These are phyloP conservation scores for Camelina laxa DNA, from an alignment of 345 rosid species.

Conservation along the genomic window DNA sequence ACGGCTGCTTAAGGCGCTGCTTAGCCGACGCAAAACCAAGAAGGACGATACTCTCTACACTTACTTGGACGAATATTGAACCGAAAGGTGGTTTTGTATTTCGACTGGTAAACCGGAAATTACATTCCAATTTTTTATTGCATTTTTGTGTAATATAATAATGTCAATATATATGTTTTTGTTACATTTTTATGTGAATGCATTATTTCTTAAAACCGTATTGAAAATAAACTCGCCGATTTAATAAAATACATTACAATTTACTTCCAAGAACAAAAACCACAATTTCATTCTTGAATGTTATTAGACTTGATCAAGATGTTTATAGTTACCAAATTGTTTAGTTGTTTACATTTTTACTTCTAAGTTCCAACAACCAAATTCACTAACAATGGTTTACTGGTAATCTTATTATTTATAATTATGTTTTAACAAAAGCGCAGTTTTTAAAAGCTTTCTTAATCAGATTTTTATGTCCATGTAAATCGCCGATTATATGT, in stretches of 20 bases:
- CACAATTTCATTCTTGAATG: not conserved
- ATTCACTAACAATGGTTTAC: no score
- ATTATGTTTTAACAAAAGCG: no score
- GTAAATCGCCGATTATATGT: no score
- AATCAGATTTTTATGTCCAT: no score
- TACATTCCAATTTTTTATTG: slow-evolving; percentile 4
- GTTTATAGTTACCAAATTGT: no score
- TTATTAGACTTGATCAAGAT: no score
- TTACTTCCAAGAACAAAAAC: not conserved
- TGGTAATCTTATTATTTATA: no score
- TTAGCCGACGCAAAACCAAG: slow-evolving; percentile 90
- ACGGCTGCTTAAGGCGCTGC: slow-evolving; percentile 83
- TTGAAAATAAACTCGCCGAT: not conserved
- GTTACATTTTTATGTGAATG: not conserved
- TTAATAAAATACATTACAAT: not conserved
- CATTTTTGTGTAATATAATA: slow-evolving; percentile 22
- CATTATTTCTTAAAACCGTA: not conserved
- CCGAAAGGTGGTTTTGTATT: slow-evolving; percentile 26
- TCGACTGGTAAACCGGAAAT: slow-evolving; percentile 7
- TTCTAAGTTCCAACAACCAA: no score
- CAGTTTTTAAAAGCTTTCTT: no score
- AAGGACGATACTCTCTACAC: slow-evolving; percentile 85
- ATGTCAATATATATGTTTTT: slow-evolving; percentile 22
- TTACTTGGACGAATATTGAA: slow-evolving; percentile 85
- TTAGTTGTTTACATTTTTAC: no score